Evolutionary conservation across 2,329 filamentous ascomycete genomes (phyloP), one percentile per base, ranked within the genome.

Genomic region (Phialophora tarda): DNA sequence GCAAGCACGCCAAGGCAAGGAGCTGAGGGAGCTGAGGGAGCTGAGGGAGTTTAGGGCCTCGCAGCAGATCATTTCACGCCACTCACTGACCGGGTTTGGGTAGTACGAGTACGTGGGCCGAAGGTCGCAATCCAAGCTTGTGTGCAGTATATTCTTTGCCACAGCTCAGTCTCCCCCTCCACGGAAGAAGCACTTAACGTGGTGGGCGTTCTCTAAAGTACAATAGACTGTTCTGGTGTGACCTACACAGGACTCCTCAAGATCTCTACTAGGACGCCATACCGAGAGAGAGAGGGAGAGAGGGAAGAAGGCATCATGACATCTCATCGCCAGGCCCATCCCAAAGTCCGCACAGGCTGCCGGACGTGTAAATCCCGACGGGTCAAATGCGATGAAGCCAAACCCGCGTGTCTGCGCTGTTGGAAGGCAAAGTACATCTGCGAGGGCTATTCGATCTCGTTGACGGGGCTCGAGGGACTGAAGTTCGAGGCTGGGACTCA

Each of bases 321-420:
- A 51, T 59, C 17, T 17, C 11, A 59, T 59, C 41, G 62, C 41
- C 41, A 41, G 21, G 47, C 23, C 48, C 41, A 64, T 23, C 1
- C 21, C 44, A 48, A 48, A 23, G 62, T 64, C 12, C 62, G 62
- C 17, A 64, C 54, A 6, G 71, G 71, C 54, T 73, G 70, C 59
- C 68, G 63, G 56, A 62, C 70, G 59, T 73, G 71, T 64, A 69
- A 69, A 58, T 21, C 56, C 57, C 17, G 41, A 65, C 28, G 78
- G 77, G 75, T 79, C 59, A 79, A 79, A 73, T 79, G 77, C 64
- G 78, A 77, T 69, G 77, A 79, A 67, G 75, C 78, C 57, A 77
- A 77, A 61, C 78, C 78, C 34, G 70, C 76, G 26, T 79, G 78
- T 66, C 73, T 65, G 69, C 77, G 77, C 55, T 78, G 77, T 58